Conservation (phyloP, 306 rosid genomes). For the Dryas octopetala region DNA sequence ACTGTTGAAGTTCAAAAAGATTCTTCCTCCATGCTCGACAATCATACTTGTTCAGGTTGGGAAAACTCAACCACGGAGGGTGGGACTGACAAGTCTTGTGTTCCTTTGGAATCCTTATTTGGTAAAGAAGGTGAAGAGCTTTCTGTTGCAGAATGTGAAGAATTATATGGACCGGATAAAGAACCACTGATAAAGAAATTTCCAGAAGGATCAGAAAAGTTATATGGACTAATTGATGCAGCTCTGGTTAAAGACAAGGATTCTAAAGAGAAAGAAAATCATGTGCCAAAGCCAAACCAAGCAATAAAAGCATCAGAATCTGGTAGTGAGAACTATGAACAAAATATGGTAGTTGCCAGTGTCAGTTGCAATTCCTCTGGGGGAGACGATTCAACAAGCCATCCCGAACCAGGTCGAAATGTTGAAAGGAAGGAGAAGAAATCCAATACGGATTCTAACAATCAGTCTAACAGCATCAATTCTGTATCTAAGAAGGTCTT, state of each 20-base stretch:
- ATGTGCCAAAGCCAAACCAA: slow-evolving; percentile 35
- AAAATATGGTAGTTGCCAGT: slow-evolving; percentile 29
- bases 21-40: slow-evolving; percentile 40
- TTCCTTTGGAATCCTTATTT: slow-evolving; percentile 45
- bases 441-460: slow-evolving; percentile 24
- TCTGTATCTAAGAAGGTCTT: slow-evolving; percentile 65
- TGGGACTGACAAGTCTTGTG: slow-evolving; percentile 43
- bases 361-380: slow-evolving; percentile 28
- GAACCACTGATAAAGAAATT: slow-evolving; percentile 47
- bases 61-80: slow-evolving; percentile 32
- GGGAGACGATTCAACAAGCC: slow-evolving; percentile 34
- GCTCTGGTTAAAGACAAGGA: slow-evolving; percentile 27
- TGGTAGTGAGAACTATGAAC: slow-evolving; percentile 32
- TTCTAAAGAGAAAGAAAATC: slow-evolving; percentile 27
- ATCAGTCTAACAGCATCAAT: slow-evolving; percentile 48
- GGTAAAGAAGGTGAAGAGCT: slow-evolving; percentile 62
- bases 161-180: slow-evolving; percentile 82
- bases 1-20: slow-evolving; percentile 39
- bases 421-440: slow-evolving; percentile 42
- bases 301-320: slow-evolving; percentile 33
- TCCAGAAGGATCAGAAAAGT: slow-evolving; percentile 40
- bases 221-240: slow-evolving; percentile 31
- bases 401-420: slow-evolving; percentile 33
- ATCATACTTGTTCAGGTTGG: slow-evolving; percentile 30
- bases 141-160: slow-evolving; percentile 74